Conservation (phyloP, 805 yeast species). For the Starmerella roubikii region DNA sequence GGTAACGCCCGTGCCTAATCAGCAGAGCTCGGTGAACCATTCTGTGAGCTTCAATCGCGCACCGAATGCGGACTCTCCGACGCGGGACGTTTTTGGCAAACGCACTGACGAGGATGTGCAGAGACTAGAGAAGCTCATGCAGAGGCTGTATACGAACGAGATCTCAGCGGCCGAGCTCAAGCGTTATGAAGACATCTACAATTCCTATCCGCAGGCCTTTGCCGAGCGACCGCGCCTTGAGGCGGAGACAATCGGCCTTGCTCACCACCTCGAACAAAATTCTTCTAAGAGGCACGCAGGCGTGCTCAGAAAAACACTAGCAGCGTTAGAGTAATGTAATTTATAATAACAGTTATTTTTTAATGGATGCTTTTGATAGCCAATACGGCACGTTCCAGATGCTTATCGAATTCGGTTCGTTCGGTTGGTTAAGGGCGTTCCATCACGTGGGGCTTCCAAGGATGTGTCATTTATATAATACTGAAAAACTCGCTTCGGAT, state of each 20-base stretch:
- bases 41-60: not conserved
- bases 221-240: conserved; percentile 3
- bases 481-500: too few species aligned
- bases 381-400: too few species aligned
- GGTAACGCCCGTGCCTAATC: not conserved
- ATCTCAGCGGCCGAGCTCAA: not conserved
- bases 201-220: not conserved
- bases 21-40: not conserved
- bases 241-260: not conserved
- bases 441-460: too few species aligned
- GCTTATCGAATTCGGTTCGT: too few species aligned
- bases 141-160: not conserved
- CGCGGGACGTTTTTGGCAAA: not conserved
- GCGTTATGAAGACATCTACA: conserved; percentile 1
- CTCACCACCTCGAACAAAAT: not conserved
- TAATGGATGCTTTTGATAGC: too few species aligned
- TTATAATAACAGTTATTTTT: too few species aligned
- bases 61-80: not conserved
- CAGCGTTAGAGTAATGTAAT: not conserved
- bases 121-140: not conserved
- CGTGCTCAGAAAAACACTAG: not conserved
- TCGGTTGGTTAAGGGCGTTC: too few species aligned
- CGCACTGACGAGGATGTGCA: not conserved
- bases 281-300: not conserved
- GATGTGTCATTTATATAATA: too few species aligned